Evolutionary conservation across 176 grass and related monocot genomes (phyloP).

Genomic region (Stipa capillata): DNA sequence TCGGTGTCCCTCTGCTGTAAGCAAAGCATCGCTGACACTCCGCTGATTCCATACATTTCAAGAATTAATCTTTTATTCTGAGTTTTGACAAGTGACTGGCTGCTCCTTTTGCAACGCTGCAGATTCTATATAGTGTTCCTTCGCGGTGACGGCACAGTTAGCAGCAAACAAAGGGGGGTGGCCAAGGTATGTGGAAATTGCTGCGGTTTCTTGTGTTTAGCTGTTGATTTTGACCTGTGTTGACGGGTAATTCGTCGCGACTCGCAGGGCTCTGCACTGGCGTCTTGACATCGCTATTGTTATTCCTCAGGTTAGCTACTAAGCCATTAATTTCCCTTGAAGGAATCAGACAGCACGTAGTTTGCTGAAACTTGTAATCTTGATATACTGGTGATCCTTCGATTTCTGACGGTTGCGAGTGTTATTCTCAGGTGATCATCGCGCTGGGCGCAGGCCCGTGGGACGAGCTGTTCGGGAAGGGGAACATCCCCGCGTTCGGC

Average conservation of each 20-base stretch:
- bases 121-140: constrained; percentile 89
- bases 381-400: background rate
- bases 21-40: constrained; percentile 4
- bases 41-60: background rate
- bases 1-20: constrained; percentile 81
- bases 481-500: constrained; percentile 80
- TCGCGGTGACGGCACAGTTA: constrained; percentile 71
- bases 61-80: background rate
- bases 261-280: constrained; percentile 67
- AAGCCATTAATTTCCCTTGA: background rate
- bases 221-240: too few species aligned
- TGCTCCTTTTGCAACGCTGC: background rate
- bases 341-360: background rate
- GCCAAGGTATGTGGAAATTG: constrained; percentile 49
- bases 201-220: background rate
- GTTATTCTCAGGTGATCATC: constrained; percentile 54
- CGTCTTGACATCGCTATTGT: constrained; percentile 89
- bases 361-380: background rate
- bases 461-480: constrained; percentile 76
- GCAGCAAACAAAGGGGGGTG: constrained; percentile 44
- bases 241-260: background rate
- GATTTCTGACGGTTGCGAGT: background rate
- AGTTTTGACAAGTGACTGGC: background rate
- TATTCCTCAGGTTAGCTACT: constrained; percentile 59
- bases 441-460: constrained; percentile 65